Percentiles rank a stretch among this genome's conserved stretches.
These are phyloP conservation scores for Ulmus americana DNA, from an alignment of 331 rosid genomes.

Conservation along the genomic window DNA sequence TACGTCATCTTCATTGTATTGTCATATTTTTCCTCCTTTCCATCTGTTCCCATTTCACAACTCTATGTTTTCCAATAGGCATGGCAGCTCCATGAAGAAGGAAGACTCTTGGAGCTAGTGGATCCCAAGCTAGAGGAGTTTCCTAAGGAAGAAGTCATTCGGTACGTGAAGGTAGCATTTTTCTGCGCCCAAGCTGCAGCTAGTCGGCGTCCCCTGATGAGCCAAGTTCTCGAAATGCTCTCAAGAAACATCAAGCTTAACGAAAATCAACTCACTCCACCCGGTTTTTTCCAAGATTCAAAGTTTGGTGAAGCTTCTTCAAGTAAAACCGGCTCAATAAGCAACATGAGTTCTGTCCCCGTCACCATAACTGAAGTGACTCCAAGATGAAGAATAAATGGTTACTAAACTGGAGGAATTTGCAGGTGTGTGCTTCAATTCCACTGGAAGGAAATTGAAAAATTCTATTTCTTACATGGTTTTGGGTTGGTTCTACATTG, in stretches of 20 bases:
- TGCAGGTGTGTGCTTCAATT: neutral
- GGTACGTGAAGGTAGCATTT: constrained; percentile 83
- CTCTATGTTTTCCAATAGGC: constrained; percentile 40
- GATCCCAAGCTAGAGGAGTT: constrained; percentile 56
- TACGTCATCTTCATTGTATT: constrained; percentile 15
- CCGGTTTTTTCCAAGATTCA: constrained; percentile 57
- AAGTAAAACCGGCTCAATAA: constrained; percentile 17
- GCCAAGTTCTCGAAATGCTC: constrained; percentile 76
- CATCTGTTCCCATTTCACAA: neutral
- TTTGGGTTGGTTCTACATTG: neutral
- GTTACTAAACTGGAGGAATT: neutral
- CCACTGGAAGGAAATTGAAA: neutral
- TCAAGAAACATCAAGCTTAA: constrained; percentile 59
- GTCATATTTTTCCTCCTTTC: neutral
- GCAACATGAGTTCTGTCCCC: constrained; percentile 38
- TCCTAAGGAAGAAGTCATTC: constrained; percentile 56
- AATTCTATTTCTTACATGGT: neutral
- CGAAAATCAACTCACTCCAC: constrained; percentile 65
- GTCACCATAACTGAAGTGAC: constrained; percentile 45
- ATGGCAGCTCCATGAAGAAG: constrained; percentile 80
- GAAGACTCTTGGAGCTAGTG: constrained; percentile 56
- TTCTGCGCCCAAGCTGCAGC: constrained; percentile 83
- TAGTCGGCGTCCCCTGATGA: constrained; percentile 69
- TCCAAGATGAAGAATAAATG: constrained; percentile 46
- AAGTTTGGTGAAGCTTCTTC: constrained; percentile 38